Conservation (phyloP, 257 asterid genomes). For the Solanum rostratum region DNA sequence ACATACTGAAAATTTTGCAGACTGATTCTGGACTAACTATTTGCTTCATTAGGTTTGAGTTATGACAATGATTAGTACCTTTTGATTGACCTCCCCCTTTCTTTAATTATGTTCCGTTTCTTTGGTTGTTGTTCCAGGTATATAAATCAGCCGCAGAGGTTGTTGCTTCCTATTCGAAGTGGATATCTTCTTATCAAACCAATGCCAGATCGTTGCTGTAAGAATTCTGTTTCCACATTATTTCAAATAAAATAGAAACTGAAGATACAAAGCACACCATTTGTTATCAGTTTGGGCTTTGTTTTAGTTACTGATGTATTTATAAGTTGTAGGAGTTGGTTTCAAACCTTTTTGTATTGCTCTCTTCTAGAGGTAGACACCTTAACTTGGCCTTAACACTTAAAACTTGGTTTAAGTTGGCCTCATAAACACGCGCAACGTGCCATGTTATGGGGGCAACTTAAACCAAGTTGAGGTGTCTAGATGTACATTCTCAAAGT, state of each 20-base stretch:
- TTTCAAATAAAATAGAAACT: neutral
- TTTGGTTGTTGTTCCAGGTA: conserved; percentile 35
- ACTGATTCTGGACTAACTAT: neutral
- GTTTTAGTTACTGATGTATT: neutral
- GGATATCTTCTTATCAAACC: conserved; percentile 49
- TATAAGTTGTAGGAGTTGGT: neutral
- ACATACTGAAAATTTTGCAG: neutral
- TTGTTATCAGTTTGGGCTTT: neutral
- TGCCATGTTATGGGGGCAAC: neutral
- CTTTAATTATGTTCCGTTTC: neutral
- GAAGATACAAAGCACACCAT: neutral
- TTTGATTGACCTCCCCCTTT: neutral
- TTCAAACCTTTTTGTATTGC: neutral
- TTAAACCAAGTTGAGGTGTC: neutral
- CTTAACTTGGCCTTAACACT: neutral
- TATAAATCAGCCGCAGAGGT: conserved; percentile 77
- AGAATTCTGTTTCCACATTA: conserved; percentile 15
- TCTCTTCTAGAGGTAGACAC: neutral
- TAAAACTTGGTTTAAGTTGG: neutral
- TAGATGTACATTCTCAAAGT: neutral
- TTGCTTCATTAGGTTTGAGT: neutral
- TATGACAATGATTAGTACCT: neutral
- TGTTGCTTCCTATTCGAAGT: conserved; percentile 70
- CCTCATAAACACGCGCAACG: neutral
- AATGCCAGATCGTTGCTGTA: conserved; percentile 59